Evolutionary conservation across 2,329 filamentous ascomycete genomes (phyloP).

Genomic region (Metarhizium album): DNA sequence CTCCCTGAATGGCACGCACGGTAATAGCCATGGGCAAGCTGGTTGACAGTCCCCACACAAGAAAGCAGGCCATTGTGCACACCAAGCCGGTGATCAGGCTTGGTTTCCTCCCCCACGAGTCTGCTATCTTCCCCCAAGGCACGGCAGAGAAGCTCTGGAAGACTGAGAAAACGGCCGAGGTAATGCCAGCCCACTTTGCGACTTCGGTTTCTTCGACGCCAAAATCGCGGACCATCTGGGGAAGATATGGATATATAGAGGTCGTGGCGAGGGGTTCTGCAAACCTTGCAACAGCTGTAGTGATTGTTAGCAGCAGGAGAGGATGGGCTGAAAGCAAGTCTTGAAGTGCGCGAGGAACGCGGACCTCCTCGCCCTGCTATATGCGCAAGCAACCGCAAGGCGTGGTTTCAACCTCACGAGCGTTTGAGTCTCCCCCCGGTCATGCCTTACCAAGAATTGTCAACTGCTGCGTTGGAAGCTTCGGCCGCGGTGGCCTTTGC

Average conservation of each 20-base stretch:
- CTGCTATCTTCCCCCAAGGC: constrained; percentile 66
- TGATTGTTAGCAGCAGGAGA: neutral
- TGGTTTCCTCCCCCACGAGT: constrained; percentile 71
- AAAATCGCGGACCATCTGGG: constrained; percentile 77
- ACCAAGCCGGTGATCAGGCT: constrained; percentile 63
- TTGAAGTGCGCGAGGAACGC: neutral
- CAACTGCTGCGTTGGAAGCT: constrained; percentile 67
- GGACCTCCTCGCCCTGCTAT: too few species aligned
- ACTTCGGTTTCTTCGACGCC: constrained; percentile 60
- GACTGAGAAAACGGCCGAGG: constrained; percentile 61
- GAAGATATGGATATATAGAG: constrained; percentile 59
- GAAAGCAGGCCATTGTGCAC: constrained; percentile 70
- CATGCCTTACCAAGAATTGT: constrained; percentile 61
- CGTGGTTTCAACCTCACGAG: neutral
- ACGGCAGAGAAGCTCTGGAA: constrained; percentile 63
- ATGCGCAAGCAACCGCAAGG: neutral
- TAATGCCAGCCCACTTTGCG: constrained; percentile 70
- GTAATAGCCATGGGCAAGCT: constrained; percentile 70
- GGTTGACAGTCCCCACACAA: constrained; percentile 76
- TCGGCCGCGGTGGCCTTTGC: constrained; percentile 29
- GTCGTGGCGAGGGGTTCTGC: constrained; percentile 65
- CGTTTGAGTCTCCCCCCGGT: neutral
- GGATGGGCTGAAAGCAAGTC: neutral
- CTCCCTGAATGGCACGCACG: constrained; percentile 67
- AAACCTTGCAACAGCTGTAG: constrained; percentile 62